phyloP scores from a whole-genome alignment of 495 filamentous ascomycete genomes.

The Ramalina intermedia region DNA sequence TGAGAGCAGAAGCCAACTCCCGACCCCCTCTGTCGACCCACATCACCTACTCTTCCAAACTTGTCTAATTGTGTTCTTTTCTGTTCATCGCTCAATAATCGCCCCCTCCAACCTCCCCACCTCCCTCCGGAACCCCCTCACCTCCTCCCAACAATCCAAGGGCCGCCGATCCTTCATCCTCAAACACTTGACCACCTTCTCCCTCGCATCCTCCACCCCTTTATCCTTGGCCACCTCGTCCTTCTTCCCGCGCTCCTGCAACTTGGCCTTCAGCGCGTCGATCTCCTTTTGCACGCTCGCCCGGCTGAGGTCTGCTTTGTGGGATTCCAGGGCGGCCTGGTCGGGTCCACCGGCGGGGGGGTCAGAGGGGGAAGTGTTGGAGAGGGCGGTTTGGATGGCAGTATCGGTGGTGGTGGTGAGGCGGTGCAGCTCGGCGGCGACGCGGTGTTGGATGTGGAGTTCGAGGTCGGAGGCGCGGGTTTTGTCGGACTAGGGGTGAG shows the following conservation, averaged over 20 bases:
- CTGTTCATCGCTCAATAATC: neutral
- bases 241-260: slow-evolving; percentile 55
- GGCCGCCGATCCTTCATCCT: slow-evolving; percentile 75
- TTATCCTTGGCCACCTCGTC: slow-evolving; percentile 42
- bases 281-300: slow-evolving; percentile 51
- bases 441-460: slow-evolving; percentile 77
- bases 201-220: slow-evolving; percentile 53
- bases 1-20: too few species aligned
- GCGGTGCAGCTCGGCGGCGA: slow-evolving; percentile 66
- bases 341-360: slow-evolving; percentile 17
- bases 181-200: slow-evolving; percentile 69
- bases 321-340: neutral
- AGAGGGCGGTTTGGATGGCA: slow-evolving; percentile 44
- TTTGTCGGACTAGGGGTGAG: slow-evolving; percentile 35
- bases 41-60: too few species aligned
- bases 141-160: slow-evolving; percentile 91
- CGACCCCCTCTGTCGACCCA: too few species aligned
- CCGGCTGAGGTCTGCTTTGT: slow-evolving; percentile 26
- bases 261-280: slow-evolving; percentile 58
- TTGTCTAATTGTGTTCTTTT: too few species aligned
- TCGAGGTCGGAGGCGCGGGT: slow-evolving; percentile 73
- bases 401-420: slow-evolving; percentile 43
- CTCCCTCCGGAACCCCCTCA: slow-evolving; percentile 76
- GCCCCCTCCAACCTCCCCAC: slow-evolving; percentile 61
- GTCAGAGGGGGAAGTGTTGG: slow-evolving; percentile 27